A percentile compares a stretch with the other conserved stretches of the same genome.
phyloP scores from a whole-genome alignment of 2,329 filamentous ascomycete genomes.

The Pseudogymnoascus sp. region DNA sequence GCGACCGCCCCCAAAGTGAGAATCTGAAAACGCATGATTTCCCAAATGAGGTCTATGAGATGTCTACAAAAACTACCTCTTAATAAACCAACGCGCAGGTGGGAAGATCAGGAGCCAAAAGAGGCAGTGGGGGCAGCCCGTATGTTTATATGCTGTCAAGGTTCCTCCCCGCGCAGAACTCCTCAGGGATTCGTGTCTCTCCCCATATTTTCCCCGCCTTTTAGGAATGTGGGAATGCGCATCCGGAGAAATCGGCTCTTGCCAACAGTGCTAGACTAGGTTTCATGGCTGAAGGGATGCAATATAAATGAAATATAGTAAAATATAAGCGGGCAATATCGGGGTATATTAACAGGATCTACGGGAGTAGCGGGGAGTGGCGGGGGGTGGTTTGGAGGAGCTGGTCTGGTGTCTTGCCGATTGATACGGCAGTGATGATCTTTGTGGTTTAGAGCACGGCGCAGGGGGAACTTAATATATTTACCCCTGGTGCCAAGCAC shows the following conservation, averaged over 20 bases:
- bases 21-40: conserved; percentile 7
- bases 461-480: not conserved
- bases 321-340: not conserved
- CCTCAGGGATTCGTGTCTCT: not conserved
- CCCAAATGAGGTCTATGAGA: not conserved
- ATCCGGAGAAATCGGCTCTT: conserved; percentile 1
- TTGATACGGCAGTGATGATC: not conserved
- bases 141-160: not conserved
- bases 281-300: not conserved
- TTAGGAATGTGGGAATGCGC: not conserved
- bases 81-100: not conserved
- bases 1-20: conserved; percentile 13
- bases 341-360: not conserved
- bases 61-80: not conserved
- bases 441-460: not conserved
- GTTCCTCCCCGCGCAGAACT: not conserved
- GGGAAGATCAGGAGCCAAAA: not conserved
- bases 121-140: not conserved
- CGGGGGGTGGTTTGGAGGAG: not conserved
- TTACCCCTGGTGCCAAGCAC: conserved; percentile 4
- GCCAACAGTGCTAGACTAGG: not conserved
- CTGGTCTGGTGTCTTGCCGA: not conserved
- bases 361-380: not conserved
- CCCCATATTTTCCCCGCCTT: conserved; percentile 1
- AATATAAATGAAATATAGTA: not conserved